A percentile compares a stretch with the other conserved stretches of the same genome.
These are phyloP conservation scores for Diplogelasinospora grovesii DNA, from an alignment of 495 filamentous ascomycete genomes.

Conservation along the genomic window DNA sequence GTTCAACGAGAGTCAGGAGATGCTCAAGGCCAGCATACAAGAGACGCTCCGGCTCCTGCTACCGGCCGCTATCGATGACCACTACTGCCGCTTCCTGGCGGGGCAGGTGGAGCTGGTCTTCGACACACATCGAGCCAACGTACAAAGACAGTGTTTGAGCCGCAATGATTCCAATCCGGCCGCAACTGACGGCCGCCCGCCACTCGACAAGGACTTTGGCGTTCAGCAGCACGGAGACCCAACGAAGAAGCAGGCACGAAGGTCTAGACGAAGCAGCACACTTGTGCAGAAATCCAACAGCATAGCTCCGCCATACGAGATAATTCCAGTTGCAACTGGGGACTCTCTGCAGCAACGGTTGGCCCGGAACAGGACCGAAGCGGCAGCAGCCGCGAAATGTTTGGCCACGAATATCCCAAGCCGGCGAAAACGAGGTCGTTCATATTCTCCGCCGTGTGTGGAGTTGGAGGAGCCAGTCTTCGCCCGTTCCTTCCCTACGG, in stretches of 20 bases:
- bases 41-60: constrained; percentile 23
- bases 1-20: constrained; percentile 17
- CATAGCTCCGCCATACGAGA: too few relatives aligned
- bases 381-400: too few relatives aligned
- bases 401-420: too few relatives aligned
- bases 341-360: too few relatives aligned
- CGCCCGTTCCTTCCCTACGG: too few relatives aligned
- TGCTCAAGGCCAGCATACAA: constrained; percentile 17
- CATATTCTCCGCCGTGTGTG: too few relatives aligned
- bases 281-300: too few relatives aligned
- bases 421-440: too few relatives aligned
- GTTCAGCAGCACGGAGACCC: neutral
- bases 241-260: constrained; percentile 1
- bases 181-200: neutral
- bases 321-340: too few relatives aligned
- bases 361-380: too few relatives aligned
- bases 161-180: neutral
- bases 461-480: too few relatives aligned
- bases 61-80: constrained; percentile 12
- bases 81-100: constrained; percentile 21
- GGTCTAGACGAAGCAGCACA: constrained; percentile 7
- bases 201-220: neutral
- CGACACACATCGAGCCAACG: constrained; percentile 21
- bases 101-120: constrained; percentile 25
- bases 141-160: constrained; percentile 13